These are phyloP conservation scores for Lactarius hengduanensis DNA, from an alignment of 768 basidiomycete genomes.

Conservation along the genomic window DNA sequence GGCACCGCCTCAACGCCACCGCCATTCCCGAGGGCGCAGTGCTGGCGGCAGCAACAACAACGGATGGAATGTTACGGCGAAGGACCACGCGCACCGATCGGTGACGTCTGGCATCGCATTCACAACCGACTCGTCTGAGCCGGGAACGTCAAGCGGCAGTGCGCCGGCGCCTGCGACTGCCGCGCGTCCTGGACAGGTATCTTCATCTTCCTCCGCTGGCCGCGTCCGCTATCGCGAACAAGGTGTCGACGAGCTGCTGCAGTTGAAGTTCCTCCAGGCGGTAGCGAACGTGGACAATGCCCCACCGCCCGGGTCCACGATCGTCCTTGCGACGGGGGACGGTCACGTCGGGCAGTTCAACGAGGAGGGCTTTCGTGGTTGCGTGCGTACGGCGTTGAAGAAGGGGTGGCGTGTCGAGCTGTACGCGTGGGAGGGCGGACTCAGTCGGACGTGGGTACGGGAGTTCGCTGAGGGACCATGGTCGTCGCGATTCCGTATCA, in stretches of 20 bases:
- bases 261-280: constrained; percentile 88
- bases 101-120: constrained; percentile 27
- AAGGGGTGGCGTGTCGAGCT: constrained; percentile 95
- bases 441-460: constrained; percentile 75
- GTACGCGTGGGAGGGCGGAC: constrained; percentile 85
- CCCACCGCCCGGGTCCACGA: constrained; percentile 64
- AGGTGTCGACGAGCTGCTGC: constrained; percentile 92
- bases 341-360: constrained; percentile 91
- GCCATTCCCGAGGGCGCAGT: constrained; percentile 28
- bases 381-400: constrained; percentile 80
- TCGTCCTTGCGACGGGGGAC: constrained; percentile 93
- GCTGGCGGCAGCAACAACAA: constrained; percentile 29
- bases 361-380: constrained; percentile 89
- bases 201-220: constrained; percentile 28
- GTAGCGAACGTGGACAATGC: constrained; percentile 71
- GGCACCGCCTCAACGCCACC: constrained; percentile 36
- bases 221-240: constrained; percentile 79
- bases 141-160: constrained; percentile 27
- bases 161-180: constrained; percentile 28
- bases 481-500: constrained; percentile 35
- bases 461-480: constrained; percentile 54
- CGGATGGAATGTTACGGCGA: constrained; percentile 15
- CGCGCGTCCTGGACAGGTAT: constrained; percentile 24
- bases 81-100: constrained; percentile 31
- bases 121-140: constrained; percentile 37